Evolutionary conservation across 192 early-diverging fungal species (phyloP).

Genomic region (Spinellus fusiger): DNA sequence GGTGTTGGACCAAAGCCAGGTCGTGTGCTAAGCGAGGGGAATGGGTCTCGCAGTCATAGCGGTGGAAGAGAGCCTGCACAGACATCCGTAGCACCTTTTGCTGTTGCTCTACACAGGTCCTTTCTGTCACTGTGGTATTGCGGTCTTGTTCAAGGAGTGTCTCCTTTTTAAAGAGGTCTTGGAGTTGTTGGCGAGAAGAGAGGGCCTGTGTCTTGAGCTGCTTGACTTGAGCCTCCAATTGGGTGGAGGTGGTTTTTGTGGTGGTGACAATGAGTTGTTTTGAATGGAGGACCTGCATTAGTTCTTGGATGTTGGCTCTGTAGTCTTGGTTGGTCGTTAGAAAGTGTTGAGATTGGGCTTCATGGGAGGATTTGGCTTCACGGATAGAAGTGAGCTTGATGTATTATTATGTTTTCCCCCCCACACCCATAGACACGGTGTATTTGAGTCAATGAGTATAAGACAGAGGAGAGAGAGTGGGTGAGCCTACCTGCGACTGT

Average conservation of each 20-base stretch:
- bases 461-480: no score
- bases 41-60: not conserved
- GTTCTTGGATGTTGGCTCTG: conserved; percentile 18
- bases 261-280: conserved; percentile 21
- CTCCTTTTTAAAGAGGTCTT: conserved; percentile 1
- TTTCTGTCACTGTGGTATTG: conserved; percentile 1
- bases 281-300: conserved; percentile 25
- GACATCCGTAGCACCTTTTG: not conserved
- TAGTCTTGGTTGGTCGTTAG: conserved; percentile 10
- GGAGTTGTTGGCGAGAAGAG: not conserved
- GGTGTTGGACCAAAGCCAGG: not conserved
- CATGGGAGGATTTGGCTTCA: not conserved
- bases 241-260: conserved; percentile 12
- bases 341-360: not conserved
- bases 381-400: no score
- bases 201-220: conserved; percentile 5
- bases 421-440: no score
- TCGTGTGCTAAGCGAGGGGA: not conserved
- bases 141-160: not conserved
- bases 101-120: not conserved
- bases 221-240: conserved; percentile 15
- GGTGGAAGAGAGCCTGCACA: not conserved
- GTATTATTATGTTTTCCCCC: no score
- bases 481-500: conserved; percentile 11
- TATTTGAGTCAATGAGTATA: no score